Evolutionary conservation across 1,284 basidiomycete species (phyloP).

Genomic region (Rhodotorula sp.): DNA sequence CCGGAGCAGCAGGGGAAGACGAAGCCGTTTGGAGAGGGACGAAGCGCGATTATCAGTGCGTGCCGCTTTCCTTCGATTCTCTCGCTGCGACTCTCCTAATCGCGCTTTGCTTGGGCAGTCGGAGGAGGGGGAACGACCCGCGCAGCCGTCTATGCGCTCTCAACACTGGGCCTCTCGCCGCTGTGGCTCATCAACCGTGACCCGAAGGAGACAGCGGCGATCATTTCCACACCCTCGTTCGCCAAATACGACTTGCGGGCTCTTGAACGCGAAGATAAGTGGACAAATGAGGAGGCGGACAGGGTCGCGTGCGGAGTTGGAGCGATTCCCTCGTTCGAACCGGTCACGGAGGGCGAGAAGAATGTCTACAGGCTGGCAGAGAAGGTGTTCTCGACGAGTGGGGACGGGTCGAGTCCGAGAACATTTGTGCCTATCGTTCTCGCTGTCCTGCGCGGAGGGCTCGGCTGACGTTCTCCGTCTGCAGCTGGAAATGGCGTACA

Average conservation of each 20-base stretch:
- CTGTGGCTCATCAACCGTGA: slow-evolving; percentile 87
- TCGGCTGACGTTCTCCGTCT: slow-evolving; percentile 6
- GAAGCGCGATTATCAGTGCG: slow-evolving; percentile 27
- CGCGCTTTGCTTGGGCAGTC: slow-evolving; percentile 57
- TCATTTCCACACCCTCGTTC: slow-evolving; percentile 13
- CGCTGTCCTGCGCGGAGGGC: too few species aligned
- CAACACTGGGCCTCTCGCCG: slow-evolving; percentile 62
- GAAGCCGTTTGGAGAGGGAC: slow-evolving; percentile 20
- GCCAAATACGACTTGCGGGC: slow-evolving; percentile 28
- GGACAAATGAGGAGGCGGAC: slow-evolving; percentile 13
- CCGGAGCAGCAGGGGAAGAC: neutral
- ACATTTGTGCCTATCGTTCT: slow-evolving; percentile 5
- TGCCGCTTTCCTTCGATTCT: neutral
- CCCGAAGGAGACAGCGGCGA: slow-evolving; percentile 60
- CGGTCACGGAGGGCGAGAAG: slow-evolving; percentile 45
- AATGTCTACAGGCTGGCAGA: slow-evolving; percentile 45
- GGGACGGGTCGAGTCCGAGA: slow-evolving; percentile 5
- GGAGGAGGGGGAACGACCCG: slow-evolving; percentile 89
- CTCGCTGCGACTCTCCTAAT: too few species aligned
- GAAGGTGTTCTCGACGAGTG: slow-evolving; percentile 39
- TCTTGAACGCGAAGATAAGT: slow-evolving; percentile 17
- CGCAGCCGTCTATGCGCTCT: slow-evolving; percentile 84
- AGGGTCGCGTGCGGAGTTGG: slow-evolving; percentile 40
- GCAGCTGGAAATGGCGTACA: slow-evolving; percentile 48
- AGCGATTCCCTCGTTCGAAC: slow-evolving; percentile 47